These are phyloP conservation scores for Dothideomycetidae sp. DNA, from an alignment of 2,329 filamentous ascomycete species.

Conservation along the genomic window DNA sequence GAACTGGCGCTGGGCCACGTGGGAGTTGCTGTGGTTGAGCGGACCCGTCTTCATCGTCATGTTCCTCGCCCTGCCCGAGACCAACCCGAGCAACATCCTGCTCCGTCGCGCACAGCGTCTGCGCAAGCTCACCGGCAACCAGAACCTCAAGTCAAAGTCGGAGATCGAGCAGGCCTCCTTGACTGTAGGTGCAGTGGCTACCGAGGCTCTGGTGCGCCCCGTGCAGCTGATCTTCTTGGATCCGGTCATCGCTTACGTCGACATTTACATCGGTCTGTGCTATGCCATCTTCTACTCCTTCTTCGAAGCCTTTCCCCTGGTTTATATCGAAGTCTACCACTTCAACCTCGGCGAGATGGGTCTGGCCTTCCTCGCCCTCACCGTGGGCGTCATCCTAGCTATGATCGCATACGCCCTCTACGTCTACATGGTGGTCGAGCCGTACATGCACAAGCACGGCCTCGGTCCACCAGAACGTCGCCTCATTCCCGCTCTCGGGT, in stretches of 20 bases:
- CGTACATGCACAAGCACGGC: constrained; percentile 15
- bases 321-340: constrained; percentile 45
- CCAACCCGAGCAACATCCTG: constrained; percentile 34
- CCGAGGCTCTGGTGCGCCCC: constrained; percentile 46
- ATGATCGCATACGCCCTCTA: constrained; percentile 21
- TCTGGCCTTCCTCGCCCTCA: constrained; percentile 46
- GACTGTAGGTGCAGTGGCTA: constrained; percentile 30
- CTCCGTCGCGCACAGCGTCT: constrained; percentile 44
- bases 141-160: constrained; percentile 42
- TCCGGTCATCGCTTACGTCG: constrained; percentile 43
- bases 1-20: constrained; percentile 50
- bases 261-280: constrained; percentile 21
- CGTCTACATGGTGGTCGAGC: constrained; percentile 15
- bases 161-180: constrained; percentile 46
- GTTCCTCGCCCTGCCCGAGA: constrained; percentile 50
- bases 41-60: constrained; percentile 46
- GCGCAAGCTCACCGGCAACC: constrained; percentile 42
- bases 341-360: constrained; percentile 46
- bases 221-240: constrained; percentile 41
- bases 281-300: constrained; percentile 45
- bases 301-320: constrained; percentile 46
- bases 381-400: constrained; percentile 43
- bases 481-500: constrained; percentile 22
- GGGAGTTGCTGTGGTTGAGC: constrained; percentile 49
- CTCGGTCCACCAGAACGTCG: constrained; percentile 19